Percentiles rank a stretch among this genome's conserved stretches.
These are phyloP conservation scores for Pythium utonaiense DNA, from an alignment of 352 stramenopile genomes.

Conservation along the genomic window DNA sequence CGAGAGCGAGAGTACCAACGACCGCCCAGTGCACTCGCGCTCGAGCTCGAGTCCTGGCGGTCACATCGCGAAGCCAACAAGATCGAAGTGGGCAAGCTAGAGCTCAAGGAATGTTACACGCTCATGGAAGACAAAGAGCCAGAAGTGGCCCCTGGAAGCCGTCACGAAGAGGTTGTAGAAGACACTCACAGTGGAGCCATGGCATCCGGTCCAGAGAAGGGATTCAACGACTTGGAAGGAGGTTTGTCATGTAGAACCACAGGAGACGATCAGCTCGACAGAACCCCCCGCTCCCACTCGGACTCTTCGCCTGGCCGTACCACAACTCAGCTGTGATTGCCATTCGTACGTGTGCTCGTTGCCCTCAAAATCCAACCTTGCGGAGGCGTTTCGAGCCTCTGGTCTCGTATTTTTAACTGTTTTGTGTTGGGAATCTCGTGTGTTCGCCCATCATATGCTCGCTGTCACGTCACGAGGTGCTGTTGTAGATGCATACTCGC, in stretches of 20 bases:
- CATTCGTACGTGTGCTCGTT: neutral
- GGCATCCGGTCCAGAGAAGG: too few species aligned
- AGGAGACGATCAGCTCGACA: neutral
- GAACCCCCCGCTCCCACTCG: neutral
- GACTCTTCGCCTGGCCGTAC: neutral
- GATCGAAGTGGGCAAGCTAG: conserved; percentile 14
- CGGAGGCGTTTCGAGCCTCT: neutral
- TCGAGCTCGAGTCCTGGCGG: conserved; percentile 23
- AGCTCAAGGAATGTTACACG: conserved; percentile 19
- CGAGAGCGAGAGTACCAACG: conserved; percentile 3
- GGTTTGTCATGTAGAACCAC: too few species aligned
- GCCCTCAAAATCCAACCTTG: neutral
- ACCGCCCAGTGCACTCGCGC: conserved; percentile 5
- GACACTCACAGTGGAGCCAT: too few species aligned
- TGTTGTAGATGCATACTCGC: neutral
- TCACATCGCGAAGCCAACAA: conserved; percentile 19
- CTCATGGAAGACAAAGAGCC: conserved; percentile 5
- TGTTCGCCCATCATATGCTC: neutral
- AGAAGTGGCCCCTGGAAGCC: neutral
- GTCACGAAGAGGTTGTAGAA: neutral
- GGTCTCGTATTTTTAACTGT: neutral
- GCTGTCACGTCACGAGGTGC: neutral
- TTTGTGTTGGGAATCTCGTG: neutral
- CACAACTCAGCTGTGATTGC: neutral
- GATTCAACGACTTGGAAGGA: too few species aligned